Evolutionary conservation across 108 stramenopile genomes (phyloP).

Genomic region (Skeletonema costatum): DNA sequence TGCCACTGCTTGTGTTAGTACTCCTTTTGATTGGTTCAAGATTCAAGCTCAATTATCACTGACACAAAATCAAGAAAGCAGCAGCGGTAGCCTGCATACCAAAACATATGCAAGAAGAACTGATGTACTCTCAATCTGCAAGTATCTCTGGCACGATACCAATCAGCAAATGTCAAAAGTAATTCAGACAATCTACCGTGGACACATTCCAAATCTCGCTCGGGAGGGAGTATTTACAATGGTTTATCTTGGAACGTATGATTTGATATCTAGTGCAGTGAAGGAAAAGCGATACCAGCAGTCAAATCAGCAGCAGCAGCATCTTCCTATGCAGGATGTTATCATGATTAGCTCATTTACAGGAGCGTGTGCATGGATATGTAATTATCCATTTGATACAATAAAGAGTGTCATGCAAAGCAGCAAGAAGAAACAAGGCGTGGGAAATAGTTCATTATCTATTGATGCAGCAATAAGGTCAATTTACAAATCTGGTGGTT

Average conservation of each 20-base stretch:
- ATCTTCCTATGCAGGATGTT: slow-evolving; percentile 1
- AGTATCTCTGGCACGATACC: background rate
- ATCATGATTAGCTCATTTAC: slow-evolving; percentile 35
- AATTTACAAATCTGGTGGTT: slow-evolving; percentile 11
- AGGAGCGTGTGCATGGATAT: slow-evolving; percentile 44
- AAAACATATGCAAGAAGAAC: background rate
- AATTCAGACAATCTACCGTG: slow-evolving; percentile 31
- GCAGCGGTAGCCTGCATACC: background rate
- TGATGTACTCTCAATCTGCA: background rate
- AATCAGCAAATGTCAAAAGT: background rate
- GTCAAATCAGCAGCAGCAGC: background rate
- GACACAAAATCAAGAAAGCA: background rate
- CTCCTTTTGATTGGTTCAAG: slow-evolving; percentile 54
- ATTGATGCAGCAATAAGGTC: background rate
- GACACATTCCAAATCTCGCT: slow-evolving; percentile 45
- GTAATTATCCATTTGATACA: slow-evolving; percentile 48
- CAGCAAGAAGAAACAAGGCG: background rate
- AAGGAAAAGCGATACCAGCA: background rate
- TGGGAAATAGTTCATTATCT: background rate
- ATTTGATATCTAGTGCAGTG: slow-evolving; percentile 13
- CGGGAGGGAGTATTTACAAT: slow-evolving; percentile 59
- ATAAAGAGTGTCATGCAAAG: slow-evolving; percentile 43
- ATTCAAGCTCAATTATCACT: slow-evolving; percentile 47
- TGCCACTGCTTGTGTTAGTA: slow-evolving; percentile 52
- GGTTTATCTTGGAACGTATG: slow-evolving; percentile 54